These are phyloP conservation scores for Cladorrhinum samala DNA, from an alignment of 495 filamentous ascomycete genomes.

Conservation along the genomic window DNA sequence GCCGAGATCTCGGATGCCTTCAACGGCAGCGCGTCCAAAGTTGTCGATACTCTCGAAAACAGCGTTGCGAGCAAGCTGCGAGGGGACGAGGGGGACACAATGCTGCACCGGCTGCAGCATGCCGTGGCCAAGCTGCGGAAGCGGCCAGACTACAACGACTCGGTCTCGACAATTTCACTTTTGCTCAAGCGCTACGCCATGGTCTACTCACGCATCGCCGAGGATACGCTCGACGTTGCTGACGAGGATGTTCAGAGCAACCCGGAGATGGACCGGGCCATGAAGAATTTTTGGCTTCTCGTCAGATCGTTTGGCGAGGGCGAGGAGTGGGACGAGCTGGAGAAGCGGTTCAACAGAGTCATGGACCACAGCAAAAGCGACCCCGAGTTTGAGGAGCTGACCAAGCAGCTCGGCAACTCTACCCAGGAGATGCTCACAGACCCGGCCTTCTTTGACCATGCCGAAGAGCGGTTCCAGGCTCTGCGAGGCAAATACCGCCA, in stretches of 20 bases:
- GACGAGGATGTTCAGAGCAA: slow-evolving; percentile 68
- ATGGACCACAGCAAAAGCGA: slow-evolving; percentile 69
- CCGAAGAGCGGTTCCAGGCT: slow-evolving; percentile 62
- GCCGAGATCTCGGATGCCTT: slow-evolving; percentile 58
- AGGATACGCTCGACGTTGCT: slow-evolving; percentile 54
- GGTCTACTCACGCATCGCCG: slow-evolving; percentile 65
- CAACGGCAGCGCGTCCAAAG: slow-evolving; percentile 55
- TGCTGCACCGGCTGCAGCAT: slow-evolving; percentile 69
- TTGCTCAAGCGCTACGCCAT: slow-evolving; percentile 74
- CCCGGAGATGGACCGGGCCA: slow-evolving; percentile 64
- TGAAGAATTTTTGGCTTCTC: slow-evolving; percentile 70
- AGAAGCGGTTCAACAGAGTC: slow-evolving; percentile 59
- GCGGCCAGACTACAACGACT: slow-evolving; percentile 75
- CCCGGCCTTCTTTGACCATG: slow-evolving; percentile 72
- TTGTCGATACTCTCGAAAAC: slow-evolving; percentile 56
- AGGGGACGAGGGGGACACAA: slow-evolving; percentile 62
- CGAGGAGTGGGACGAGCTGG: slow-evolving; percentile 67
- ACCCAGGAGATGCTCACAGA: slow-evolving; percentile 81
- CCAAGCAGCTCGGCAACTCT: slow-evolving; percentile 63
- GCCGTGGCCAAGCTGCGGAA: slow-evolving; percentile 68
- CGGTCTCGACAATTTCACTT: slow-evolving; percentile 68
- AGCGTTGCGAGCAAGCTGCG: slow-evolving; percentile 64
- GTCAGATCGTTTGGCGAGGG: slow-evolving; percentile 70
- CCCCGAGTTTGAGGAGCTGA: slow-evolving; percentile 74
- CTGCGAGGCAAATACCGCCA: slow-evolving; percentile 61